A percentile compares a stretch with the other conserved stretches of the same genome.
These are phyloP conservation scores for Phytophthora litchii DNA, from an alignment of 352 stramenopile genomes.

Conservation along the genomic window DNA sequence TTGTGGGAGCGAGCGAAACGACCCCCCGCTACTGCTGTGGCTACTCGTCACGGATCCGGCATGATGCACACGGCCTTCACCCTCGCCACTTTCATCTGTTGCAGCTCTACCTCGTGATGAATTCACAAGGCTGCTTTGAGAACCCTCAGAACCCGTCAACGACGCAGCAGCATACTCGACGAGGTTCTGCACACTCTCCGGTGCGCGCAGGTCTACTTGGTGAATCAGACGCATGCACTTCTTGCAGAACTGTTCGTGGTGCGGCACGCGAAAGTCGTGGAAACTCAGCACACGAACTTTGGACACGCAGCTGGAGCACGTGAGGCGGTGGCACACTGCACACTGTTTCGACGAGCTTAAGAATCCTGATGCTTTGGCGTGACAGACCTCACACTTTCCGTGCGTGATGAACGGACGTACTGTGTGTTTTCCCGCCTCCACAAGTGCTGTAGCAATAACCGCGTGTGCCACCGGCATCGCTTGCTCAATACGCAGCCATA, in stretches of 20 bases:
- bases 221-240: conserved; percentile 69
- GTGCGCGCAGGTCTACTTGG: conserved; percentile 64
- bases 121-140: conserved; percentile 22
- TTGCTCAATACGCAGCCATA: conserved; percentile 72
- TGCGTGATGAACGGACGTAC: conserved; percentile 35
- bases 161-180: conserved; percentile 46
- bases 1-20: conserved; percentile 29
- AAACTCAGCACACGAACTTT: conserved; percentile 70
- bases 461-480: conserved; percentile 57
- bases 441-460: conserved; percentile 60
- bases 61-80: conserved; percentile 11
- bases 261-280: conserved; percentile 58
- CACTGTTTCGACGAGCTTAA: conserved; percentile 68
- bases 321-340: conserved; percentile 65
- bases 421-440: conserved; percentile 51
- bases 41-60: conserved; percentile 28
- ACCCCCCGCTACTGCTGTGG: conserved; percentile 37
- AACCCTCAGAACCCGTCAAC: conserved; percentile 33
- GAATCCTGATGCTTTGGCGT: conserved; percentile 58
- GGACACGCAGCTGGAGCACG: conserved; percentile 64
- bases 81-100: conserved; percentile 43
- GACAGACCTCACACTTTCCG: conserved; percentile 67
- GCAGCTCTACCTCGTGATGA: conserved; percentile 29
- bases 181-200: conserved; percentile 47
- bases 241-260: conserved; percentile 69